These are phyloP conservation scores for Alloteropsis semialata DNA, from an alignment of 176 grass and related monocot species.

Conservation along the genomic window DNA sequence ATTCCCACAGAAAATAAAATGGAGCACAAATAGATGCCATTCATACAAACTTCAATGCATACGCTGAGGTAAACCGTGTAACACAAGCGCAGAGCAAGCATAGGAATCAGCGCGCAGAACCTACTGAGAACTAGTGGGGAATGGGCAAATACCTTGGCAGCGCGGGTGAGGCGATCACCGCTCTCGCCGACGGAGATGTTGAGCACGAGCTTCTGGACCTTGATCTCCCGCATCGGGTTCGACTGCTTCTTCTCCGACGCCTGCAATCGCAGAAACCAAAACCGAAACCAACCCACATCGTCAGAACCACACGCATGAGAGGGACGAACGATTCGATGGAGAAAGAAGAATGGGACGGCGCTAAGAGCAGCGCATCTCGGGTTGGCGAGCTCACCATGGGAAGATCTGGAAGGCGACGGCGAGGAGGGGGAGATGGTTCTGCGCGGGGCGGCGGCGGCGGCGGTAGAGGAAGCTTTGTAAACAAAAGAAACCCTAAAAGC, in stretches of 20 bases:
- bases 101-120: neutral
- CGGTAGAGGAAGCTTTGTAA: neutral
- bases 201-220: slow-evolving; percentile 86
- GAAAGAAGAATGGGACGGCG: neutral
- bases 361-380: neutral
- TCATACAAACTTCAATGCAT: neutral
- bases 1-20: neutral
- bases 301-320: neutral
- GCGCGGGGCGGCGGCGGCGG: slow-evolving; percentile 25
- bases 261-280: slow-evolving; percentile 25
- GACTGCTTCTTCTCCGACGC: slow-evolving; percentile 80
- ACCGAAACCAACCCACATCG: neutral
- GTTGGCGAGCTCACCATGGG: slow-evolving; percentile 40
- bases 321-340: neutral
- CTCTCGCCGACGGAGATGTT: slow-evolving; percentile 94
- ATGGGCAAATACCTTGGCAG: slow-evolving; percentile 45
- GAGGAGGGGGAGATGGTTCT: neutral
- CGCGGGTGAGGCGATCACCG: slow-evolving; percentile 80
- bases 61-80: too few species aligned
- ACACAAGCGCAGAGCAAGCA: neutral
- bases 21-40: neutral
- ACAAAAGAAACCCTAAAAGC: slow-evolving; percentile 46
- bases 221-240: slow-evolving; percentile 84
- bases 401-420: slow-evolving; percentile 10
- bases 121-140: neutral